Base-by-base conservation (phyloP, 2,329 filamentous ascomycete species). In the Phoma sp. region DNA sequence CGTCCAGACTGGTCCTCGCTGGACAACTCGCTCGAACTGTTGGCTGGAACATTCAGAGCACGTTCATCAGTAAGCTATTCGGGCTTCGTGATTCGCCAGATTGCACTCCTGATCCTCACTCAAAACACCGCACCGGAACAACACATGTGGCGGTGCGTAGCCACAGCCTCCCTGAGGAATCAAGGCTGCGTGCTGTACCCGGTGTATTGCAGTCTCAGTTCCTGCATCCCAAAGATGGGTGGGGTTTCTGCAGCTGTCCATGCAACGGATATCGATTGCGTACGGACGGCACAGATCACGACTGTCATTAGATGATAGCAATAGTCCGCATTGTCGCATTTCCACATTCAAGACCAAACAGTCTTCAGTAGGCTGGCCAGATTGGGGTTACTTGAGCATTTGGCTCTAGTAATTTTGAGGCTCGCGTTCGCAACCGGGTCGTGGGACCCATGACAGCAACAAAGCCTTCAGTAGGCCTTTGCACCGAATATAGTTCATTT, bases 1-100 rank as follows among this genome's bases (percentile, higher is more conserved):
- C 42, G 56, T 64, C 69, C 59, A 63, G 69, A 47, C 62, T 61
- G 39, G 50, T 14, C 37, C 45, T 66, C 68, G 64, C 62, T 57
- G 47, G 45, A 54, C 48, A 45, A 55, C 58, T 61, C 47, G 18
- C 48, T 37, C 29, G 40, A 49, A 46, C n/a, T 56, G 39, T 56
- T 38, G 58, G 56, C 60, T 62, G 47, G 53, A 32, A 49, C 32
- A 54, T 53, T 49, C 52, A 39, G n/a, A 53, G 33, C 29, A 38
- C 36, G 21, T 33, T 38, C 37, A 33, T 40, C 15, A 55, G 46
- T 37, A 37, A 42, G 40, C 46, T 7, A 12, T 26, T 20, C 7
- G 12, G 6, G 11, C 21, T 18, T 11, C 20, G 9, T 39, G 30
- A 51, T 51, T 47, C 26, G 47, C 12, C 4, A 18, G 20, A 15